Conservation (phyloP, 2,329 filamentous ascomycete genomes). For the Metarhizium rileyi region DNA sequence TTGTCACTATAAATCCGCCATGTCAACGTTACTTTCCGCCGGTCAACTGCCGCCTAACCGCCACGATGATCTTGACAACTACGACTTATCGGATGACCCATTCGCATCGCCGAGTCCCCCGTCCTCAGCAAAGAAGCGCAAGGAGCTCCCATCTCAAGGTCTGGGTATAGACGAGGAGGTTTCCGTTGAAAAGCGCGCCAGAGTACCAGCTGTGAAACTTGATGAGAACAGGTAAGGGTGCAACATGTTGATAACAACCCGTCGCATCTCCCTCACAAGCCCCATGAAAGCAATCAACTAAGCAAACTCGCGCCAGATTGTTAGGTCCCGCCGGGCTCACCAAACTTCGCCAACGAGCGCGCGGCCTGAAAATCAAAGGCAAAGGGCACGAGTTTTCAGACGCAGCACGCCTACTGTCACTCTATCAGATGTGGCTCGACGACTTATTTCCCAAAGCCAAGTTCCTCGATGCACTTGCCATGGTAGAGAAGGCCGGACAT, state of each 20-base stretch:
- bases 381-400: slow-evolving; percentile 96
- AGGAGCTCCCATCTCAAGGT: slow-evolving; percentile 35
- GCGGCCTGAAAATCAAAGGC: slow-evolving; percentile 71
- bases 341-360: slow-evolving; percentile 63
- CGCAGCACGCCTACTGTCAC: slow-evolving; percentile 67
- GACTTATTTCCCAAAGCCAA: slow-evolving; percentile 91
- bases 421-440: slow-evolving; percentile 96
- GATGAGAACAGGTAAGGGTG: slow-evolving; percentile 66
- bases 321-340: slow-evolving; percentile 77
- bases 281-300: background rate
- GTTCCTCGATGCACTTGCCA: slow-evolving; percentile 78
- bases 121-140: slow-evolving; percentile 35
- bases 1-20: slow-evolving; percentile 2
- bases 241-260: background rate
- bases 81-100: slow-evolving; percentile 52
- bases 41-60: slow-evolving; percentile 5
- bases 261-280: background rate
- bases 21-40: slow-evolving; percentile 16
- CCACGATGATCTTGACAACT: slow-evolving; percentile 64
- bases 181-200: slow-evolving; percentile 65
- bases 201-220: slow-evolving; percentile 68
- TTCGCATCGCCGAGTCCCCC: slow-evolving; percentile 37
- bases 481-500: slow-evolving; percentile 91
- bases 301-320: slow-evolving; percentile 45
- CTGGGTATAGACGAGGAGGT: slow-evolving; percentile 83